Base-by-base conservation (phyloP, 106 monocot genomes). In the Amphibolis antarctica region DNA sequence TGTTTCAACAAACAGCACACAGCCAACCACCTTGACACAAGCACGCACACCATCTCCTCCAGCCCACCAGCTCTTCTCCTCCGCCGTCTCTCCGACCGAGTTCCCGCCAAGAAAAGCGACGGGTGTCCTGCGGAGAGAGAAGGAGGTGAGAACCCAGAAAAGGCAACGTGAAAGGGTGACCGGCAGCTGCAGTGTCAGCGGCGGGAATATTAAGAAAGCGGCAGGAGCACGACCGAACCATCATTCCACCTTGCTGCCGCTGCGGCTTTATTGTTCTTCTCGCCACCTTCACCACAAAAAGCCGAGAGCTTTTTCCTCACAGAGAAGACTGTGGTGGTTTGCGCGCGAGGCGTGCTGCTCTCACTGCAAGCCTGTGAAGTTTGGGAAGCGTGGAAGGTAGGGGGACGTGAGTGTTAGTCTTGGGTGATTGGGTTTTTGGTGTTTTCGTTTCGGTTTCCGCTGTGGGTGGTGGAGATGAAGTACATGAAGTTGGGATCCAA, bases 401-500 rank as follows among this genome's bases (percentile, higher is more conserved):
- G 36, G 36, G 36, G 7, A 36, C 2, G 36, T 36, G 36, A 4
- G 36, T 2, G 2, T 36, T 36, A 2, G 36, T 36, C 7, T 7
- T 36, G 36, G 36, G 36, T 36, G 2, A 36, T 36, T 36, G n/a
- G 36, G 36, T 36, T 36, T 36, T 36, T 36, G 36, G 36, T 36
- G 36, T 36, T 36, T 36, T 36, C 7, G 36, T 36, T 36, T 36
- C 4, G 36, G 36, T 36, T 36, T 36, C 36, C 7, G 36, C 7
- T 36, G 36, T 36, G 36, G 54, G 54, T 21, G 54, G 29, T 10
- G 30, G 30, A 59, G 59, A 59, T 59, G 59, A 59, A 59, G 59
- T 59, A 29, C 30, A 59, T 59, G 59, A 59, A 59, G 59, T 30
- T 59, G 59, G 59, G 59, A 29, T 59, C 59, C 20, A 59, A 59